phyloP scores from a whole-genome alignment of 345 rosid species.

The Salix suchowensis region DNA sequence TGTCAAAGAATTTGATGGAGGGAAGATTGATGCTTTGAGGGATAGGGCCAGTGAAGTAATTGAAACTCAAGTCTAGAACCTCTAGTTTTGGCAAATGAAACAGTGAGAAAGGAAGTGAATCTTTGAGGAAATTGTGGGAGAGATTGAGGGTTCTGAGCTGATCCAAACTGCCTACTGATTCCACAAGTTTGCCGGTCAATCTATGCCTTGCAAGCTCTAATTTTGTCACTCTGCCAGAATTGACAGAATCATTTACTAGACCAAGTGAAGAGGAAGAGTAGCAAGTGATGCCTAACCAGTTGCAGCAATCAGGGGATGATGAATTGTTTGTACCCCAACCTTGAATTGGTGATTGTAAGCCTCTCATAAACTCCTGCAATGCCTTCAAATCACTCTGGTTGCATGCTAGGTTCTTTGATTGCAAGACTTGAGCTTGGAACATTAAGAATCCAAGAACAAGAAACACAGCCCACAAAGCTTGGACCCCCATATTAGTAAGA shows the following conservation, averaged over 20 bases:
- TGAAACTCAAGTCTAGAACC: conserved; percentile 54
- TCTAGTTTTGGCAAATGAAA: conserved; percentile 39
- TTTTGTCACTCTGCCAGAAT: conserved; percentile 39
- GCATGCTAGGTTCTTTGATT: conserved; percentile 47
- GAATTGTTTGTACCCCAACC: conserved; percentile 37
- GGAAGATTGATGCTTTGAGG: conserved; percentile 42
- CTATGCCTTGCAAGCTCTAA: conserved; percentile 37
- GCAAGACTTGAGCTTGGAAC: conserved; percentile 20
- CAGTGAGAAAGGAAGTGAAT: conserved; percentile 47
- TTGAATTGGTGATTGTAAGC: conserved; percentile 33
- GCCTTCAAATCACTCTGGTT: conserved; percentile 45
- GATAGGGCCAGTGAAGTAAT: conserved; percentile 45
- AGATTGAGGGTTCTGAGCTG: conserved; percentile 52
- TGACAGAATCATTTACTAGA: conserved; percentile 9
- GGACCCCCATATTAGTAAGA: conserved; percentile 41
- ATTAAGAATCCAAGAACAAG: conserved; percentile 30
- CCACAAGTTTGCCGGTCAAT: conserved; percentile 45
- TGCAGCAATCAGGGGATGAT: conserved; percentile 46
- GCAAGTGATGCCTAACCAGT: conserved; percentile 61
- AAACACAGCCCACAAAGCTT: conserved; percentile 29
- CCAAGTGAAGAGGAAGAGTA: conserved; percentile 40
- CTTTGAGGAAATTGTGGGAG: conserved; percentile 47
- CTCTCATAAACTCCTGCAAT: conserved; percentile 36
- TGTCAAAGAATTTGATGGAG: conserved; percentile 34
- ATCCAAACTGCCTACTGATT: conserved; percentile 42